Evolutionary conservation across 1,284 basidiomycete species (phyloP), one percentile per base, ranked within the genome.

Genomic region (Rugiboletus extremiorientalis): DNA sequence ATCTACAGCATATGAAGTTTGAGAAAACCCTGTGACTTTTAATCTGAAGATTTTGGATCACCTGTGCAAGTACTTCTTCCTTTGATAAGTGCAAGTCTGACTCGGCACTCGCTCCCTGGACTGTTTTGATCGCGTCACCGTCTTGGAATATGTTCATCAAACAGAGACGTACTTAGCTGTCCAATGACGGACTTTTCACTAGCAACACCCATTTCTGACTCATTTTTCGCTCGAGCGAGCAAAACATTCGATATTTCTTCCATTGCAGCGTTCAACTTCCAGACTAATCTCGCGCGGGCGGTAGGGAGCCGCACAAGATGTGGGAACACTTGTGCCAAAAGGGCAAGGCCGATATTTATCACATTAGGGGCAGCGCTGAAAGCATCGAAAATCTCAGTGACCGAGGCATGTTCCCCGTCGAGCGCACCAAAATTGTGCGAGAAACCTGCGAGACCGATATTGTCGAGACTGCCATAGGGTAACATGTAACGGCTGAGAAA

Each of bases 11-110:
- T 33, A 15, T 33, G 1, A 42, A 25, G 5, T 28, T 6, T 36
- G 38, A n/a, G 38, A 30, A 41, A 34, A 25, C 10, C 2, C 20
- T 6, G 6, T n/a, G 20, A 10, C 4, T 6, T 10, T 5, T 11
- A 30, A n/a, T n/a, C n/a, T 41, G 22, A 5, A 25, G 18, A 40
- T 25, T 23, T 42, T 18, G 7, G 6, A 49, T 49, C 44, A 74
- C 74, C 75, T 86, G 84, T 5, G 88, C 83, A 50, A 86, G 63
- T 20, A 92, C 82, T 67, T 94, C 90, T 33, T 84, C 84, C 49
- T 83, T 77, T 8, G 83, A 78, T 77, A 92, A 77, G 47, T 74
- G 75, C 50, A 82, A 66, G 23, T 75, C 73, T 0, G 76, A 71
- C 18, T 72, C 72, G 2, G 69, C 60, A 41, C 65, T 70, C 65